A percentile compares a stretch with the other conserved stretches of the same genome.
These are phyloP conservation scores for Lepidium campestre DNA, from an alignment of 441 rosid genomes.

Conservation along the genomic window DNA sequence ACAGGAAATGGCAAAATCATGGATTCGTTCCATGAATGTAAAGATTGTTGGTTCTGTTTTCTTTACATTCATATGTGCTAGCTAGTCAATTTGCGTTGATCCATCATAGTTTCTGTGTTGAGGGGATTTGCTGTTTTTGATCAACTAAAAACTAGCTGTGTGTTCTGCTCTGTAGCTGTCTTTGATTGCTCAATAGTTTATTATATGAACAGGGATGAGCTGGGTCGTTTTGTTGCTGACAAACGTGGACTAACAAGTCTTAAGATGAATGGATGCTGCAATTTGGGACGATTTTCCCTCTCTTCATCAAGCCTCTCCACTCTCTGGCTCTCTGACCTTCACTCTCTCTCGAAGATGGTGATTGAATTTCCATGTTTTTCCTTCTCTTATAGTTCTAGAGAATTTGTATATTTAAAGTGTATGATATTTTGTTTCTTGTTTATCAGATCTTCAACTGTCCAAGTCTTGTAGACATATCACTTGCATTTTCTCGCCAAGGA, in stretches of 20 bases:
- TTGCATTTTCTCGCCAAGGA: slow-evolving; percentile 72
- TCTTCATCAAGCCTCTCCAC: slow-evolving; percentile 74
- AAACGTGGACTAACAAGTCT: slow-evolving; percentile 72
- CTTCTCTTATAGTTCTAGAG: background rate
- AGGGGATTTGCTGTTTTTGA: background rate
- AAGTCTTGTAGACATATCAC: slow-evolving; percentile 68
- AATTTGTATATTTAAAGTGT: background rate
- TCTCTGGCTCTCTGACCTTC: slow-evolving; percentile 84
- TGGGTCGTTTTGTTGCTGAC: slow-evolving; percentile 89
- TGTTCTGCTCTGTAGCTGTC: background rate
- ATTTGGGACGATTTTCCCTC: slow-evolving; percentile 70
- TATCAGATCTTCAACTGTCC: slow-evolving; percentile 74
- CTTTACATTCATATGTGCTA: background rate
- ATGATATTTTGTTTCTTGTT: background rate
- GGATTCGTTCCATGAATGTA: background rate
- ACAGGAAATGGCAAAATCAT: background rate
- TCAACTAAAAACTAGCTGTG: background rate
- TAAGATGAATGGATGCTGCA: slow-evolving; percentile 94
- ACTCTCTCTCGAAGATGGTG: slow-evolving; percentile 80
- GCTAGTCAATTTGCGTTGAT: background rate
- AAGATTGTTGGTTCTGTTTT: background rate
- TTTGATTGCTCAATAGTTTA: background rate
- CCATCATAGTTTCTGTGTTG: background rate
- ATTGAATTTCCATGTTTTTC: background rate
- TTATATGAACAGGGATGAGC: slow-evolving; percentile 60